Conservation (phyloP, 2,329 filamentous ascomycete genomes). For the Tricladium varicosporioides region DNA sequence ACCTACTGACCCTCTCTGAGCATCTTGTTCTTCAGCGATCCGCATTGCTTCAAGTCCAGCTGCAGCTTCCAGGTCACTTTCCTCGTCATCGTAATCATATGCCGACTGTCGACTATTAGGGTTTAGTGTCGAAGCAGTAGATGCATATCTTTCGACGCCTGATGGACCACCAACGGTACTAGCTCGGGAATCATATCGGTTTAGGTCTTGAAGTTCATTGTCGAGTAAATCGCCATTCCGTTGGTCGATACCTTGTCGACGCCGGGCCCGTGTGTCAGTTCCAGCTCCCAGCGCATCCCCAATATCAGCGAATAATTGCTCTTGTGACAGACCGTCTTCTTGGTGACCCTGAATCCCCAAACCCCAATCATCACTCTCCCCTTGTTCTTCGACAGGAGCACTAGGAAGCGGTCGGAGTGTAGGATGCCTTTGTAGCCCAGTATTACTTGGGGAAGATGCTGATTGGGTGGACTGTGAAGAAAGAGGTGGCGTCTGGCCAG, state of each 20-base stretch:
- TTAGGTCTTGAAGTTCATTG: conserved; percentile 47
- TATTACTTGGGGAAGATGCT: conserved; percentile 8
- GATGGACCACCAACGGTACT: conserved; percentile 43
- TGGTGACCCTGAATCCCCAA: conserved; percentile 20
- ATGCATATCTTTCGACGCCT: conserved; percentile 49
- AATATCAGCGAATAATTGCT: conserved; percentile 36
- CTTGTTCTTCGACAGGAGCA: conserved; percentile 29
- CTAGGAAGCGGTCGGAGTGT: conserved; percentile 34
- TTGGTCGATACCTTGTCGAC: conserved; percentile 16
- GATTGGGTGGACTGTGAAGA: conserved; percentile 17
- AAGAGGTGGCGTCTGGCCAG: conserved; percentile 18
- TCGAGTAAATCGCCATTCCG: conserved; percentile 47
- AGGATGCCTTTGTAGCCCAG: conserved; percentile 33
- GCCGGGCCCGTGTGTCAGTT: conserved; percentile 15
- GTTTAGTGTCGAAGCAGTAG: conserved; percentile 46
- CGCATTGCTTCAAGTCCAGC: conserved; percentile 82
- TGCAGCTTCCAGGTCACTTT: conserved; percentile 84
- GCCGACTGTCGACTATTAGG: conserved; percentile 32
- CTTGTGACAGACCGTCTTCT: conserved; percentile 31
- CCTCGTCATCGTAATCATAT: conserved; percentile 58
- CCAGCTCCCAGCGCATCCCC: conserved; percentile 32
- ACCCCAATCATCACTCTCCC: conserved; percentile 30
- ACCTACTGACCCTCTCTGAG: conserved; percentile 54
- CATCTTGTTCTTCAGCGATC: conserved; percentile 77
- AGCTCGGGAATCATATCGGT: conserved; percentile 49